phyloP scores from a whole-genome alignment of 169 alveolate genomes.

The Besnoitia besnoiti region DNA sequence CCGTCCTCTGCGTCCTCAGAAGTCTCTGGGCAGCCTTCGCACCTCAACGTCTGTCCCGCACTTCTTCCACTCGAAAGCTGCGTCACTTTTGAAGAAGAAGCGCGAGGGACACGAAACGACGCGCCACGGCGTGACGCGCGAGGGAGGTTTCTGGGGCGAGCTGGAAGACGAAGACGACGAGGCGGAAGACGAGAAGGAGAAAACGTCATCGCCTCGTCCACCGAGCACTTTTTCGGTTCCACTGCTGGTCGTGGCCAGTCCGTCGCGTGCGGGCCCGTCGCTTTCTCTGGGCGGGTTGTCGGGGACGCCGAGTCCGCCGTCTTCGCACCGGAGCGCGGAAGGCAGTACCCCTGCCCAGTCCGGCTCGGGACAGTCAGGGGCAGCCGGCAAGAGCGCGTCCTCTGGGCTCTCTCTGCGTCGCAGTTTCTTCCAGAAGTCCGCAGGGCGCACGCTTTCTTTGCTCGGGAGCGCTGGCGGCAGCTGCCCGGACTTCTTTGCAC shows the following conservation, averaged over 20 bases:
- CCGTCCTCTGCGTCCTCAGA: not conserved
- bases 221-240: not conserved
- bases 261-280: not conserved
- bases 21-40: not conserved
- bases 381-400: not conserved
- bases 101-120: not conserved
- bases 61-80: conserved; percentile 1
- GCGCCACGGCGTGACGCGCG: not conserved
- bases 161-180: not conserved
- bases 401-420: not conserved
- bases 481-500: not conserved
- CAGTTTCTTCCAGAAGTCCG: not conserved
- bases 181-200: not conserved
- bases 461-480: not conserved
- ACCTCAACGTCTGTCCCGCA: conserved; percentile 19
- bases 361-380: not conserved
- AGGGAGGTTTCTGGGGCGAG: conserved; percentile 33
- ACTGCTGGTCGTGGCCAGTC: not conserved
- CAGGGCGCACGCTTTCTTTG: not conserved
- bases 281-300: not conserved
- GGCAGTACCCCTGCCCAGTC: not conserved
- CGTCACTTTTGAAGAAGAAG: conserved; percentile 15
- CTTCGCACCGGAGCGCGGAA: not conserved
- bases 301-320: not conserved
- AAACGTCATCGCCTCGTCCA: too few species aligned